These are phyloP conservation scores for Prunus yedoensis DNA, from an alignment of 331 rosid species.

Conservation along the genomic window DNA sequence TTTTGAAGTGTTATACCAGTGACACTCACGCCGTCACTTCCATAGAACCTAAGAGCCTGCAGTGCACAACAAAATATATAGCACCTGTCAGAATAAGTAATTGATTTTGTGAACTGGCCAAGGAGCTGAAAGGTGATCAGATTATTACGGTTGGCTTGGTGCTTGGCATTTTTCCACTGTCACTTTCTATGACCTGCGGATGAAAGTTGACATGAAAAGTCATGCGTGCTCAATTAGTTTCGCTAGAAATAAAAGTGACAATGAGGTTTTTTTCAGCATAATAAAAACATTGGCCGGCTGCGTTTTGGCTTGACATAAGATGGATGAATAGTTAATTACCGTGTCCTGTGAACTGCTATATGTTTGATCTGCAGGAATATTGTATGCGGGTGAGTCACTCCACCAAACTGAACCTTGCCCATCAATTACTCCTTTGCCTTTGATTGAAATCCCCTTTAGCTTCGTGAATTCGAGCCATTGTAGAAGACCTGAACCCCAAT, in stretches of 20 bases:
- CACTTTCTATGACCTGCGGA: constrained; percentile 28
- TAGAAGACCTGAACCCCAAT: constrained; percentile 74
- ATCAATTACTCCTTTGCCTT: constrained; percentile 76
- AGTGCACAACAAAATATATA: neutral
- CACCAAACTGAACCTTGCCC: constrained; percentile 98
- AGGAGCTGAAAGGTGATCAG: neutral
- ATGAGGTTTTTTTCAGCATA: neutral
- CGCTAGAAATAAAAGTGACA: neutral
- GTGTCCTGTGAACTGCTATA: neutral
- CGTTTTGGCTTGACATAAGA: neutral
- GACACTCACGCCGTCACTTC: constrained; percentile 64
- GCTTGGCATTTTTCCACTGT: constrained; percentile 39
- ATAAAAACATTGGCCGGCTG: constrained; percentile 2
- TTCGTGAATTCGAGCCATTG: constrained; percentile 81
- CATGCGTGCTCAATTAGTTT: neutral
- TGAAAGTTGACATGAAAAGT: neutral
- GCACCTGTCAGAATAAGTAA: neutral
- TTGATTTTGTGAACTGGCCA: no score
- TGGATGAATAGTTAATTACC: constrained; percentile 13
- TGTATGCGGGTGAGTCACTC: constrained; percentile 42
- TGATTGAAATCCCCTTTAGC: constrained; percentile 53
- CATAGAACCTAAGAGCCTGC: constrained; percentile 86
- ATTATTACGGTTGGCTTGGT: constrained; percentile 72
- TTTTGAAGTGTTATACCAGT: constrained; percentile 79
- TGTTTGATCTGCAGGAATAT: constrained; percentile 33